Conservation (phyloP, 2,329 filamentous ascomycete genomes). For the Trichoderma sp. region DNA sequence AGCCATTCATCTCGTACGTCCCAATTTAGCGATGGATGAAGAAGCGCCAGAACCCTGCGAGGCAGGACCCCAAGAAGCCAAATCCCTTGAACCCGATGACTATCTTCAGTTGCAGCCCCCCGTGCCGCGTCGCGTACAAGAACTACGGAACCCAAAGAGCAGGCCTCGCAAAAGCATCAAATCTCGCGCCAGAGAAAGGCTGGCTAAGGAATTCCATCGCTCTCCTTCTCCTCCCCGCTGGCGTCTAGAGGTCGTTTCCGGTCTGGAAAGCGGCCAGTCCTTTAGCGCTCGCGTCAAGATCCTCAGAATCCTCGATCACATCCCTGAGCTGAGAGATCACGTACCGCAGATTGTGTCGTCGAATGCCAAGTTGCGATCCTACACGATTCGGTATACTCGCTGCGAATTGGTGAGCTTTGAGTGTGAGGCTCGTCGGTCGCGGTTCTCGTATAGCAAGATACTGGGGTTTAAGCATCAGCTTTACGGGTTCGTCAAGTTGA, state of each 20-base stretch:
- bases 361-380: background rate
- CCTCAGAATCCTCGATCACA: background rate
- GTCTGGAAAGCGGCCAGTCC: background rate
- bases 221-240: background rate
- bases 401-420: background rate
- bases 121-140: background rate
- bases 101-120: background rate
- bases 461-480: background rate
- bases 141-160: background rate
- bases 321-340: background rate
- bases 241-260: background rate
- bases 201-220: background rate
- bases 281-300: background rate
- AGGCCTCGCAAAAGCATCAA: background rate
- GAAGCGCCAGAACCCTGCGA: background rate
- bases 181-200: background rate
- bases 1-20: background rate
- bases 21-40: background rate
- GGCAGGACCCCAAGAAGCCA: background rate
- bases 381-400: background rate
- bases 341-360: background rate
- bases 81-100: background rate
- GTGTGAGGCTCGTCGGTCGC: background rate
- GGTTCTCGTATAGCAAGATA: background rate
- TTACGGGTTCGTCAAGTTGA: background rate